These are phyloP conservation scores for Pichia nanzhaoensis DNA, from an alignment of 805 yeast species.

Conservation along the genomic window DNA sequence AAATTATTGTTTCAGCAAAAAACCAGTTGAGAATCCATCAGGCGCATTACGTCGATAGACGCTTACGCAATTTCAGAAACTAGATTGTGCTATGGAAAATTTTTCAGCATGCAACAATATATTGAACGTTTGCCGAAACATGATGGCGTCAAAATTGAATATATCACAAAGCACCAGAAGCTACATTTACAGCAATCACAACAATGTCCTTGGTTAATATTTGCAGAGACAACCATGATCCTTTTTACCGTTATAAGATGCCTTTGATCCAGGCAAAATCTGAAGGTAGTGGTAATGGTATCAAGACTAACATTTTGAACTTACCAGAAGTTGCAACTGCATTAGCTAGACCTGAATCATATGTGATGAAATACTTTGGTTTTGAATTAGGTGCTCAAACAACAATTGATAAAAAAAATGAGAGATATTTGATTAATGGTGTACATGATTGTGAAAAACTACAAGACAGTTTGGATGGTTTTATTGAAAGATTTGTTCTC, in stretches of 20 bases:
- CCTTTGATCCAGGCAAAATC: slow-evolving; percentile 95
- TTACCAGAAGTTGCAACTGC: slow-evolving; percentile 92
- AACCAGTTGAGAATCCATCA: too few species aligned
- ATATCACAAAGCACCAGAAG: not conserved
- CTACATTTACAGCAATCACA: not conserved
- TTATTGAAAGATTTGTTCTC: slow-evolving; percentile 84
- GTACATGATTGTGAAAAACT: slow-evolving; percentile 83
- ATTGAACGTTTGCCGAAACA: too few species aligned
- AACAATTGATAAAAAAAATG: slow-evolving; percentile 66
- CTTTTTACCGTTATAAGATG: slow-evolving; percentile 99
- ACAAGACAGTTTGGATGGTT: slow-evolving; percentile 92
- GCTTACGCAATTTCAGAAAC: too few species aligned
- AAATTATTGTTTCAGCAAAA: too few species aligned
- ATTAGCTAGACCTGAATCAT: slow-evolving; percentile 85
- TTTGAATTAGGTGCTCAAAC: slow-evolving; percentile 97
- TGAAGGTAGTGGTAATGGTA: slow-evolving; percentile 99
- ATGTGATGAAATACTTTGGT: slow-evolving; percentile 91
- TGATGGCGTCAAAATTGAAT: not conserved
- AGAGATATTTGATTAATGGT: slow-evolving; percentile 91
- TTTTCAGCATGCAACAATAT: too few species aligned
- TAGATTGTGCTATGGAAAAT: too few species aligned
- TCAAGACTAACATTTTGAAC: slow-evolving; percentile 89
- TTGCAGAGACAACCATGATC: slow-evolving; percentile 95
- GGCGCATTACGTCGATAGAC: too few species aligned
- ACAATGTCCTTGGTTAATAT: slow-evolving; percentile 83